phyloP scores from a whole-genome alignment of 768 basidiomycete genomes.

The Panaeolus cyanescens region DNA sequence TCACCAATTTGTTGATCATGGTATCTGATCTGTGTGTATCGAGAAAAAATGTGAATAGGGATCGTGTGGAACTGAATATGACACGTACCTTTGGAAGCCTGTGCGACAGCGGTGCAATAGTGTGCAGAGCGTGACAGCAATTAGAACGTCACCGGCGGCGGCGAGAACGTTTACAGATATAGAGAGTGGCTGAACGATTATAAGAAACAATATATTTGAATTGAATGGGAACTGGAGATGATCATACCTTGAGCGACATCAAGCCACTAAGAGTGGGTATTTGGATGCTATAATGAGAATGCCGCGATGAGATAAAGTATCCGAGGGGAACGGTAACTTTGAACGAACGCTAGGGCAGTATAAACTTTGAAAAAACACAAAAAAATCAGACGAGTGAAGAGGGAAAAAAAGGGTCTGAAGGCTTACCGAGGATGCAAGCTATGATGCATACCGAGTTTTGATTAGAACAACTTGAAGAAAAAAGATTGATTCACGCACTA shows the following conservation, averaged over 20 bases:
- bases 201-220: not conserved
- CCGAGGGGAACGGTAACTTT: not conserved
- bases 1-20: slow-evolving; percentile 44
- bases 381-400: too few species aligned
- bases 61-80: not conserved
- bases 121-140: slow-evolving; percentile 38
- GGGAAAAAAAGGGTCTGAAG: not conserved
- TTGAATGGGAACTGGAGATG: too few species aligned
- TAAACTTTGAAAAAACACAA: slow-evolving; percentile 27
- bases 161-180: slow-evolving; percentile 43
- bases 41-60: not conserved
- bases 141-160: slow-evolving; percentile 45
- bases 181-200: slow-evolving; percentile 31
- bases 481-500: slow-evolving; percentile 13
- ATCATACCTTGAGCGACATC: slow-evolving; percentile 30
- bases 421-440: slow-evolving; percentile 25
- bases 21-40: slow-evolving; percentile 39
- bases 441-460: not conserved
- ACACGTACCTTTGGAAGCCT: slow-evolving; percentile 44
- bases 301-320: not conserved
- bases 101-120: slow-evolving; percentile 44
- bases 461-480: not conserved
- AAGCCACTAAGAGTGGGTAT: slow-evolving; percentile 38
- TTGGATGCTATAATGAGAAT: slow-evolving; percentile 22
- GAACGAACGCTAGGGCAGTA: slow-evolving; percentile 35